Evolutionary conservation across 352 stramenopile species (phyloP).

Genomic region (Globisporangium spinosum): DNA sequence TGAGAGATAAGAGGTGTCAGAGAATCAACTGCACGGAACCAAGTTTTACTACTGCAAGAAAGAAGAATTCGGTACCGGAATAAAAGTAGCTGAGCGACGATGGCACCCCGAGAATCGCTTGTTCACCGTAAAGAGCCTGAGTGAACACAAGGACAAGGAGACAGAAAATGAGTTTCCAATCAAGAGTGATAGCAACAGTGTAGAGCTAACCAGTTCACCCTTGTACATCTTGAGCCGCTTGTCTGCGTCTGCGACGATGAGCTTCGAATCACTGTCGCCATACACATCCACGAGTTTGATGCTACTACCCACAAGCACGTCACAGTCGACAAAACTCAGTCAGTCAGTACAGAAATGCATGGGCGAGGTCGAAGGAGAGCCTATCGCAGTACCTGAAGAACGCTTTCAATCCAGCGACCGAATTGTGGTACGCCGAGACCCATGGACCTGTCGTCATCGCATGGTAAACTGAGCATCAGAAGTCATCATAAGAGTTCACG

Average conservation of each 20-base stretch:
- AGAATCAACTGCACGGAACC: neutral
- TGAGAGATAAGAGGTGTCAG: neutral
- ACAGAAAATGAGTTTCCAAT: neutral
- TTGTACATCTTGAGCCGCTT: slow-evolving; percentile 88
- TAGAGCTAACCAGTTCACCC: slow-evolving; percentile 23
- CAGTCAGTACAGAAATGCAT: neutral
- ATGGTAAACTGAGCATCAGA: neutral
- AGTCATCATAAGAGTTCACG: neutral
- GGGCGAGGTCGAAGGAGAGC: neutral
- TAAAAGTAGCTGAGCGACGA: slow-evolving; percentile 79
- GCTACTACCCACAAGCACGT: slow-evolving; percentile 27
- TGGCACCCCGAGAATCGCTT: slow-evolving; percentile 74
- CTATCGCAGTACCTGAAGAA: slow-evolving; percentile 40
- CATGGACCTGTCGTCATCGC: slow-evolving; percentile 42
- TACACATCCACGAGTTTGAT: slow-evolving; percentile 81
- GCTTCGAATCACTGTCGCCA: slow-evolving; percentile 77
- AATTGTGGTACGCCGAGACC: slow-evolving; percentile 89
- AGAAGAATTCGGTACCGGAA: slow-evolving; percentile 22
- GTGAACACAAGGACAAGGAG: neutral
- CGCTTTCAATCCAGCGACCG: slow-evolving; percentile 84
- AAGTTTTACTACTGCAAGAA: no score
- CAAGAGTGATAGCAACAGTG: neutral
- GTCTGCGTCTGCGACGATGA: slow-evolving; percentile 78
- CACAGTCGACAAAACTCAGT: neutral
- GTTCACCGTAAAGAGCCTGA: slow-evolving; percentile 69